Base-by-base conservation (phyloP, 1,284 basidiomycete genomes). In the Rhodofomes roseus region DNA sequence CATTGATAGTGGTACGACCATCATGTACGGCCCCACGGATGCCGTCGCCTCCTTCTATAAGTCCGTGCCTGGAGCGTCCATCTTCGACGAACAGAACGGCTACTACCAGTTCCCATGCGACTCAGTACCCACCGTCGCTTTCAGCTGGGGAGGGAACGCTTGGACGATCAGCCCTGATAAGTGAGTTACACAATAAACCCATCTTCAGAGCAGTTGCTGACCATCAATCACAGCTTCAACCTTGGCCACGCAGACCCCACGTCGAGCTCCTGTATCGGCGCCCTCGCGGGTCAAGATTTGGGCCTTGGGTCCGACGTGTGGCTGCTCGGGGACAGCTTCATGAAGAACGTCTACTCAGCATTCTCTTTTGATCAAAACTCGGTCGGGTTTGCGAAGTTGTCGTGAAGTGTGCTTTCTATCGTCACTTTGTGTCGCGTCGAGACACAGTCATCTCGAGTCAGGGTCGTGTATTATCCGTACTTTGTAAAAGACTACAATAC, bases 1-100 rank as follows among this genome's bases (percentile, higher is more conserved):
- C 29, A 76, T 82, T 51, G 76, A 79, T 68, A 78, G 78, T 3
- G 79, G 80, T 44, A 81, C 81, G 16, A 81, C 82, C 48, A 67
- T 84, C 61, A 75, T 85, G 68, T 67, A 81, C 2, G 82, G 80
- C 34, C 78, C 81, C 48, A 66, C 74, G 0, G 61, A 73, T 36
- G 73, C 78, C 25, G 78, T 81, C 14, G 71, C 70, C 31, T 60
- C 66, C 50, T 73, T 85, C 61, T 85, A 82, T 67, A 65, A 64
- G 20, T 57, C 67, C 22, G 78, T 86, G 46, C 70, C 71, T 18
- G 79, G 80, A 27, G 66, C 81, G 53, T 61, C 67, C 56, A 65
- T 48, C 46, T 59, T 71, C 57, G 75, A 75, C 20, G 66, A 70
- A 1, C 48, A 59, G 9, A 69, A 69, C n/a, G 62, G 80, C 8